Evolutionary conservation across 345 rosid genomes (phyloP).

Genomic region (Salix caprea): DNA sequence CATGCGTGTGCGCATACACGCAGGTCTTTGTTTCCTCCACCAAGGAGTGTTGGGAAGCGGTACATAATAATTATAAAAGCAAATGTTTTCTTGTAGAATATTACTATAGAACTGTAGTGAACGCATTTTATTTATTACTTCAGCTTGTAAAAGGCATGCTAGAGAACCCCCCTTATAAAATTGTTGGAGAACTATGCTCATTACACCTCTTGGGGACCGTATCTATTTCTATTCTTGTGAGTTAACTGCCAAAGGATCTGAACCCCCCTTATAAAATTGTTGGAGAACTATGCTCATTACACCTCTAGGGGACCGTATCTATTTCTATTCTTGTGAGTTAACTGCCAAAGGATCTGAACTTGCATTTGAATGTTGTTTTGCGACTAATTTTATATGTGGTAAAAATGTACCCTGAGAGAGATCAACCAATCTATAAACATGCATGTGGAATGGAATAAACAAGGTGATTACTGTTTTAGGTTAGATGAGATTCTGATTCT

Average conservation of each 20-base stretch:
- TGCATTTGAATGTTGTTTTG: background rate
- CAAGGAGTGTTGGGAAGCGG: too few relatives aligned
- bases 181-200: background rate
- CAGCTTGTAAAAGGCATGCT: too few relatives aligned
- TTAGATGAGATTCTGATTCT: background rate
- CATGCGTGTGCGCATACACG: background rate
- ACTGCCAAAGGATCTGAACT: background rate
- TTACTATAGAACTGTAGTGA: too few relatives aligned
- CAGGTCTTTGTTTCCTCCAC: background rate
- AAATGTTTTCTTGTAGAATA: too few relatives aligned
- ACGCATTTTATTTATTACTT: too few relatives aligned
- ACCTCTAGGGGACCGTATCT: background rate
- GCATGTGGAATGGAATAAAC: background rate
- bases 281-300: background rate
- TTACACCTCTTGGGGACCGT: background rate
- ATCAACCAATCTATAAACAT: background rate
- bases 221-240: background rate
- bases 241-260: background rate
- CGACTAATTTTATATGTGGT: background rate
- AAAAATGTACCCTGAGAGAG: background rate
- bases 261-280: too few relatives aligned
- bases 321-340: background rate
- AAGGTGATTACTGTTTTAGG: background rate
- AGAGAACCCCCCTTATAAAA: too few relatives aligned
- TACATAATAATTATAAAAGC: too few relatives aligned